phyloP scores from a whole-genome alignment of 148 eudicot genomes.

The Vaccinium vitisidaea region DNA sequence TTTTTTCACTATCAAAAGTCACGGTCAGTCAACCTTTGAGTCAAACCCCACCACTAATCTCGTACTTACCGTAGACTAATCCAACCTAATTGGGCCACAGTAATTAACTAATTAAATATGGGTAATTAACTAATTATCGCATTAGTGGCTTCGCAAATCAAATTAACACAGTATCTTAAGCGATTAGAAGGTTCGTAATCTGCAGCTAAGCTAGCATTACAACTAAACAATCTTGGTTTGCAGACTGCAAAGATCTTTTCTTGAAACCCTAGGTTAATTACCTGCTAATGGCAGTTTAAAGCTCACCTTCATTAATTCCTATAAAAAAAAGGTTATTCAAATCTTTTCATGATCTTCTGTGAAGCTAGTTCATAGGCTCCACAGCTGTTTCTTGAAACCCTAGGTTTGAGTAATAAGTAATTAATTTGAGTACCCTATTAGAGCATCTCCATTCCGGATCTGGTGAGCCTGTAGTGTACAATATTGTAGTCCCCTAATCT shows the following conservation, averaged over 20 bases:
- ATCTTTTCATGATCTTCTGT: constrained; percentile 11
- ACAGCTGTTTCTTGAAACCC: not conserved
- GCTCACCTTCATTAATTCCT: constrained; percentile 10
- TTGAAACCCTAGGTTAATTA: no score
- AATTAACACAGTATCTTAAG: not conserved
- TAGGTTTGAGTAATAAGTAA: not conserved
- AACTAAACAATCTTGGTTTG: constrained; percentile 5
- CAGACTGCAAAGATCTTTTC: no score
- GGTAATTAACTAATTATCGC: not conserved
- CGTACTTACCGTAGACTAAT: not conserved
- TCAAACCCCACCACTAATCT: constrained; percentile 13
- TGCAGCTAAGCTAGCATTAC: not conserved
- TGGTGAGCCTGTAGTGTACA: no score
- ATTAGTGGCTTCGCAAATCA: not conserved
- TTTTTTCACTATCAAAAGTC: constrained; percentile 12
- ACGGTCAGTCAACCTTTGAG: constrained; percentile 21
- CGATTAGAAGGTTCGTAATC: constrained; percentile 25
- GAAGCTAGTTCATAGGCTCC: not conserved
- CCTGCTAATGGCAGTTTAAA: not conserved
- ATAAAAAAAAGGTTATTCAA: constrained; percentile 14
- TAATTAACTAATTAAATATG: not conserved
- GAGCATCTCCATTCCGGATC: no score
- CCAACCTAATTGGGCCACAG: no score
- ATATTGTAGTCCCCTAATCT: no score
- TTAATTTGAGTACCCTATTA: not conserved